Evolutionary conservation across 129 eudicot genomes (phyloP).

Genomic region (Artemisia annua): DNA sequence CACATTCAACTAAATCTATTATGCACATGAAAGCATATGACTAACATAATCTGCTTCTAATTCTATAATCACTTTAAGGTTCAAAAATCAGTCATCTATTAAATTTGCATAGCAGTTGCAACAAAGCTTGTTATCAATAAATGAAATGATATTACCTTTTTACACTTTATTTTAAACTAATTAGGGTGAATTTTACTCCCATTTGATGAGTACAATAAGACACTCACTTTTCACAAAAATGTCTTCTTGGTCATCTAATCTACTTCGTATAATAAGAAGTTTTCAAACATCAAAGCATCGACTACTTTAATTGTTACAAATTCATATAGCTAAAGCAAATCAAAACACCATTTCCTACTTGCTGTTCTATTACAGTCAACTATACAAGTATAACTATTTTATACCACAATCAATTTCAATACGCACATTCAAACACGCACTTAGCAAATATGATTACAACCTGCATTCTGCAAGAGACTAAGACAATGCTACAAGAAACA

Average conservation of each 20-base stretch:
- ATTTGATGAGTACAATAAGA: neutral
- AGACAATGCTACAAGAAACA: neutral
- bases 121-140: neutral
- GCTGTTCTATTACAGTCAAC: neutral
- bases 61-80: neutral
- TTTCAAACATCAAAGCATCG: neutral
- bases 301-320: neutral
- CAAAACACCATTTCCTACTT: neutral
- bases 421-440: neutral
- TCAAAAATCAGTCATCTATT: neutral
- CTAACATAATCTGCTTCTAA: neutral
- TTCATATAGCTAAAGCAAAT: neutral
- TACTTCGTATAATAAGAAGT: neutral
- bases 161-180: neutral
- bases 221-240: neutral
- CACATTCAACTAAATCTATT: too few species aligned
- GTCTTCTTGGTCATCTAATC: neutral
- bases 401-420: too few species aligned
- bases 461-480: neutral
- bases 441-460: neutral
- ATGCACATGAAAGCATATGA: too few species aligned
- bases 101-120: neutral
- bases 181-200: neutral
- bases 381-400: too few species aligned
- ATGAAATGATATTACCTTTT: too few species aligned